Evolutionary conservation across 2,329 filamentous ascomycete genomes (phyloP).

Genomic region (Aspergillus carbonarius): DNA sequence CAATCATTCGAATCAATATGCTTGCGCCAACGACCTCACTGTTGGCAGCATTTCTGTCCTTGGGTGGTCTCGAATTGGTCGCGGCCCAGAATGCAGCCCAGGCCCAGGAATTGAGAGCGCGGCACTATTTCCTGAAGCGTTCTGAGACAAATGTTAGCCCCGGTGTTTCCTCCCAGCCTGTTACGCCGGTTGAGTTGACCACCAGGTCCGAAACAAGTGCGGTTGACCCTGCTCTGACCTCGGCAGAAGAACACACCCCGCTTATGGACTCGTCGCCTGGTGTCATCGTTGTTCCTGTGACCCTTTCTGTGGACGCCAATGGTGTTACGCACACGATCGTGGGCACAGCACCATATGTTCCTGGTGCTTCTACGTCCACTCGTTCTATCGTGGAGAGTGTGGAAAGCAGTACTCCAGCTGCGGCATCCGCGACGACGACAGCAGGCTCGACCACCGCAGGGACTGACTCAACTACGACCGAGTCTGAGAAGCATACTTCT

Average conservation of each 20-base stretch:
- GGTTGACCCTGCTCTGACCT: neutral
- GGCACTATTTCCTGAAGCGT: constrained; percentile 32
- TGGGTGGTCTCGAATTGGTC: constrained; percentile 35
- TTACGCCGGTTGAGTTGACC: neutral
- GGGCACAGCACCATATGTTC: constrained; percentile 9
- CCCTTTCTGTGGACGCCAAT: constrained; percentile 22
- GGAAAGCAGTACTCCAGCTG: neutral
- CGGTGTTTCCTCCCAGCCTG: neutral
- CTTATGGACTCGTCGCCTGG: constrained; percentile 8
- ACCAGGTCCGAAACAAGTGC: constrained; percentile 5
- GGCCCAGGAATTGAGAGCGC: constrained; percentile 32
- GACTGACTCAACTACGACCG: neutral
- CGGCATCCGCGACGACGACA: constrained; percentile 1
- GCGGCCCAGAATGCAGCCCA: constrained; percentile 28
- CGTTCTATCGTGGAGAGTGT: constrained; percentile 10
- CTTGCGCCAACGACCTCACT: constrained; percentile 29
- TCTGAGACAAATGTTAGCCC: constrained; percentile 27
- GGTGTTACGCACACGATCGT: constrained; percentile 27
- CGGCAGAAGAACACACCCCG: neutral
- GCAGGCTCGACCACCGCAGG: neutral
- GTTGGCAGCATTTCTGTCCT: constrained; percentile 33
- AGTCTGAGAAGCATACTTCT: neutral
- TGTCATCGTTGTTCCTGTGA: constrained; percentile 21
- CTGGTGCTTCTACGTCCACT: constrained; percentile 15
- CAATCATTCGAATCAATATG: constrained; percentile 27